These are phyloP conservation scores for Leptosphaerulina australis DNA, from an alignment of 2,329 filamentous ascomycete genomes.

Conservation along the genomic window DNA sequence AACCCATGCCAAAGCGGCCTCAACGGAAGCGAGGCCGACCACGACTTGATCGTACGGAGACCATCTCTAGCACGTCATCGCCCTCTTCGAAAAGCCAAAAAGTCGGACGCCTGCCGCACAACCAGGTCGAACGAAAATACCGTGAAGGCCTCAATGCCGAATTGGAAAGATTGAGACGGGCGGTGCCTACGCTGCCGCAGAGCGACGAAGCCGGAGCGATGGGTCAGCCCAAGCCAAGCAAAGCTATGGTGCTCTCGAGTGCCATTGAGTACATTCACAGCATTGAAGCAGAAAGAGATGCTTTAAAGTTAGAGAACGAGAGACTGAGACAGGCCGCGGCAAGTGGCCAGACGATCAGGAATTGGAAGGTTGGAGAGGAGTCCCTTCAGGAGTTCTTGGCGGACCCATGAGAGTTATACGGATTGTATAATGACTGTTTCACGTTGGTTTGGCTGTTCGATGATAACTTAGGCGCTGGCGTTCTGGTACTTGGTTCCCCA, in stretches of 20 bases:
- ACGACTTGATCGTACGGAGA: constrained; percentile 35
- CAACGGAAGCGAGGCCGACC: constrained; percentile 43
- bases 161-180: constrained; percentile 36
- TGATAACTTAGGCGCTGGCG: neutral
- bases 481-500: no score
- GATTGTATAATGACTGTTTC: neutral
- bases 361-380: constrained; percentile 16
- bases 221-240: constrained; percentile 42
- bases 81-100: constrained; percentile 24
- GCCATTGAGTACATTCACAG: constrained; percentile 44
- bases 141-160: constrained; percentile 41
- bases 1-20: constrained; percentile 33
- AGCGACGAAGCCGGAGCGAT: constrained; percentile 32
- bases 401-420: constrained; percentile 8
- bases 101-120: constrained; percentile 41
- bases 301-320: constrained; percentile 35
- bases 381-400: constrained; percentile 19
- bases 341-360: constrained; percentile 9
- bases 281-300: constrained; percentile 40
- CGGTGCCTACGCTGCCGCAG: constrained; percentile 41
- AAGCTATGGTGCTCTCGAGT: constrained; percentile 40
- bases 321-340: constrained; percentile 23
- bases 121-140: constrained; percentile 40
- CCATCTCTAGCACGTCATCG: constrained; percentile 24
- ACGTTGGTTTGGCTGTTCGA: neutral